These are phyloP conservation scores for Stereum hirsutum DNA, from an alignment of 1,284 basidiomycete genomes.

Conservation along the genomic window DNA sequence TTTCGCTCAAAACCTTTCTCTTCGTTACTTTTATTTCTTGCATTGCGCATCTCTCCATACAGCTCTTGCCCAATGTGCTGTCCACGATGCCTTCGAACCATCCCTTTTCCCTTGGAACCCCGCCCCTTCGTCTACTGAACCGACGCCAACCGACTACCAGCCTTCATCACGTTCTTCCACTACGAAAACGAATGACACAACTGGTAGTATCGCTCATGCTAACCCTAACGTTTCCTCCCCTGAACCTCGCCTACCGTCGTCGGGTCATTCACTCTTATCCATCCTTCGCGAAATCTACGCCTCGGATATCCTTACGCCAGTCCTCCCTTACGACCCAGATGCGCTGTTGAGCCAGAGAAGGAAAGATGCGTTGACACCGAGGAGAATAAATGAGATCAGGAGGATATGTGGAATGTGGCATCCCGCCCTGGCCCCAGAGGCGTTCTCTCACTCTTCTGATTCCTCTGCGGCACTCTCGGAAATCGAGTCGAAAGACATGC, in stretches of 20 bases:
- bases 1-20: neutral
- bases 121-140: conserved; percentile 3
- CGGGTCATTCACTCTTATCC: conserved; percentile 30
- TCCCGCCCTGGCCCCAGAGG: too few relatives aligned
- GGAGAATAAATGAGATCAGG: conserved; percentile 34
- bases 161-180: too few relatives aligned
- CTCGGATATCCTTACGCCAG: conserved; percentile 38
- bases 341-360: conserved; percentile 28
- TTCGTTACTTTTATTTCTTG: neutral
- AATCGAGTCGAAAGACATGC: conserved; percentile 29
- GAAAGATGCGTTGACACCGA: conserved; percentile 27
- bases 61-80: conserved; percentile 48
- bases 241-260: neutral
- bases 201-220: too few relatives aligned
- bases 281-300: conserved; percentile 47
- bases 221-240: too few relatives aligned
- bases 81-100: conserved; percentile 28
- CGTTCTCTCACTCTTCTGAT: too few relatives aligned
- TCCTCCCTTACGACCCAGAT: conserved; percentile 43
- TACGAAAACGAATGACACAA: too few relatives aligned
- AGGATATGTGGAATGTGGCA: conserved; percentile 41
- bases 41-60: neutral
- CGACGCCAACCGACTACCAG: conserved; percentile 12
- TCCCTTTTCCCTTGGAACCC: conserved; percentile 22
- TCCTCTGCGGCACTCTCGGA: conserved; percentile 12